Evolutionary conservation across 129 eudicot species (phyloP), one percentile per base, ranked within the genome.

Genomic region (Flaveria trinervia): DNA sequence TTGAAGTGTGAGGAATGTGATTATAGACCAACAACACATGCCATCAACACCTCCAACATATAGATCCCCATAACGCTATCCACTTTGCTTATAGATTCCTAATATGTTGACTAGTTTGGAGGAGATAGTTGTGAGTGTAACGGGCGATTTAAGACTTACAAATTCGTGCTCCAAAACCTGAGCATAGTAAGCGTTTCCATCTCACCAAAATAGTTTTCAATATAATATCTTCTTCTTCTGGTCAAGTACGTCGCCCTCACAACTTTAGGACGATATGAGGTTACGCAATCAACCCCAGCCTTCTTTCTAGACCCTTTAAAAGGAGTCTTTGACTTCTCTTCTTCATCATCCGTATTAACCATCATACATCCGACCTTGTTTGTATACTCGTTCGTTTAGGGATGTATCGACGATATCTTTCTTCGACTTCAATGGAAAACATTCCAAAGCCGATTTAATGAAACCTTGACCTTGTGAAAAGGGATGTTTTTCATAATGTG

Each of bases 331-430:
- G 44, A 72, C 79, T 75, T 76, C 36, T 65, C 83, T 65, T 46
- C 83, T 71, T 85, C 86, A 70, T 89, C 93, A 70, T 88, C 90
- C 0, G 88, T 89, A 72, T 86, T 83, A 15, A 89, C 70, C 36
- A 16, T 39, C 33, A 3, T 66, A 67, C 77, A 61, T 2, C 88
- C 12, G 87, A 83, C 65, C 85, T 76, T 18, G 77, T 84, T 76
- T 75, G 84, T 69, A 61, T 64, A 61, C 89, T 68, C 74, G 84
- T 85, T 56, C 82, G 86, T 82, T 84, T 84, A 49, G 85, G 91
- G 54, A 90, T 39, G 52, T 87, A 74, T 78, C 75, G 46, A 84
- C 76, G 16, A 90, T 83, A 11, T 72, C 83, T 57, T 64, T 59
- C 50, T 75, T 70, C 15, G 65, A 81, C 66, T 84, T 83, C 5